Evolutionary conservation across 768 basidiomycete genomes (phyloP), one percentile per base, ranked within the genome.

Genomic region (Tricholoma flavovirens): DNA sequence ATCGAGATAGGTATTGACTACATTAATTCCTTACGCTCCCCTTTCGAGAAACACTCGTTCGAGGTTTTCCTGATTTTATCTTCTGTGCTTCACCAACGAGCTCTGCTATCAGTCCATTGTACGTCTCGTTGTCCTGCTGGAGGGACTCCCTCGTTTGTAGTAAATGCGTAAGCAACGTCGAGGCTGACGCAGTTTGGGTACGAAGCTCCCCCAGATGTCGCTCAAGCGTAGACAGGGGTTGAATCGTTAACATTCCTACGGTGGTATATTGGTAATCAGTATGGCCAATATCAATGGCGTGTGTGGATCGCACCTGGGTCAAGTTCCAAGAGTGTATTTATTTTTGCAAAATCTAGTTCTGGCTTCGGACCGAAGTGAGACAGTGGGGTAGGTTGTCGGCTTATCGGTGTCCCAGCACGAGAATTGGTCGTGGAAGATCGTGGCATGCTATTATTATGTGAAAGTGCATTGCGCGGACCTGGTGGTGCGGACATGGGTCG

Each of bases 1-100:
- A n/a, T n/a, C n/a, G n/a, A n/a, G n/a, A n/a, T n/a, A n/a, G n/a
- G n/a, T n/a, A n/a, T n/a, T n/a, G n/a, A 8, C 29, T 29, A 3
- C 30, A 45, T 64, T 54, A 71, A 56, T 59, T 71, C 64, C 78
- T 72, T 24, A 77, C 77, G 62, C 77, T 81, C 52, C 80, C 78
- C 60, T 81, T 76, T 59, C 77, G 57, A 58, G 53, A 46, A 42
- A 54, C 76, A 60, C 64, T 73, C 29, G 77, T 73, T 59, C 74
- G 72, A 57, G 74, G 75, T 62, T 86, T 88, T 14, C 82, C 82
- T 6, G 82, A 82, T 65, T 89, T 90, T 53, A 84, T 77, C 70
- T 88, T 91, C 67, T 91, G 90, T 32, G 94, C 93, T 69, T 96
- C 92, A 42, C 84, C 84, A n/a, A 97, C 92, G 50, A 97, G 75